Percentiles rank a stretch among this genome's conserved stretches.
Evolutionary conservation across 2,329 filamentous ascomycete genomes (phyloP).

Genomic region (Nothophoma quercina): DNA sequence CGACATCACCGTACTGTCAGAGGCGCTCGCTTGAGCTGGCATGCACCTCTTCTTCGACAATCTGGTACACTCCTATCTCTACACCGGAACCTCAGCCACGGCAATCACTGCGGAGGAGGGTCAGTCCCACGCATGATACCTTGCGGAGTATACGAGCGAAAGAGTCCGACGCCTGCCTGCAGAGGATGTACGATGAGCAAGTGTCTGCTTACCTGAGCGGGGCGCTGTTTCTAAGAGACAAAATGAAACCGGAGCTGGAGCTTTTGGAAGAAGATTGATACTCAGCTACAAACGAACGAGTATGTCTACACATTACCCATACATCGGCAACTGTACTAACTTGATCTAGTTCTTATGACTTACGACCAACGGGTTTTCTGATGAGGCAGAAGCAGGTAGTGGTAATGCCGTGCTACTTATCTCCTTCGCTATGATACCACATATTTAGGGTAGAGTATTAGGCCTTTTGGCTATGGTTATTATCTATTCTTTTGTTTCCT

Average conservation of each 20-base stretch:
- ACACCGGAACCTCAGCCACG: conserved; percentile 20
- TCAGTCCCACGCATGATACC: conserved; percentile 26
- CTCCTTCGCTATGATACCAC: background rate
- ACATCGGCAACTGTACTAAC: background rate
- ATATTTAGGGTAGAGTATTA: background rate
- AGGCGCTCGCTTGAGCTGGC: conserved; percentile 8
- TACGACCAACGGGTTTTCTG: background rate
- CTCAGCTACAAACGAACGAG: background rate
- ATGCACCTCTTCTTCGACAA: conserved; percentile 10
- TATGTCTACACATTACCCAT: background rate
- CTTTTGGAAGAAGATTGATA: background rate
- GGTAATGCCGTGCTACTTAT: too few relatives aligned
- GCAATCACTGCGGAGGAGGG: conserved; percentile 23
- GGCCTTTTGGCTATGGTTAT: background rate
- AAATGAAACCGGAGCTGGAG: background rate
- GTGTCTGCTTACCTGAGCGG: conserved; percentile 41
- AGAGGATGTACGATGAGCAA: conserved; percentile 40
- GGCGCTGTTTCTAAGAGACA: conserved; percentile 22
- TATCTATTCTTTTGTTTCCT: background rate
- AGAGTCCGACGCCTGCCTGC: conserved; percentile 45
- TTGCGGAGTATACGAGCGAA: conserved; percentile 44
- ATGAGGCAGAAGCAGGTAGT: background rate
- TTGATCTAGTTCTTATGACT: background rate
- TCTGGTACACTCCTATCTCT: conserved; percentile 12
- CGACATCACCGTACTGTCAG: conserved; percentile 10